Evolutionary conservation across 108 stramenopile genomes (phyloP).

Genomic region (Parmales sp.): DNA sequence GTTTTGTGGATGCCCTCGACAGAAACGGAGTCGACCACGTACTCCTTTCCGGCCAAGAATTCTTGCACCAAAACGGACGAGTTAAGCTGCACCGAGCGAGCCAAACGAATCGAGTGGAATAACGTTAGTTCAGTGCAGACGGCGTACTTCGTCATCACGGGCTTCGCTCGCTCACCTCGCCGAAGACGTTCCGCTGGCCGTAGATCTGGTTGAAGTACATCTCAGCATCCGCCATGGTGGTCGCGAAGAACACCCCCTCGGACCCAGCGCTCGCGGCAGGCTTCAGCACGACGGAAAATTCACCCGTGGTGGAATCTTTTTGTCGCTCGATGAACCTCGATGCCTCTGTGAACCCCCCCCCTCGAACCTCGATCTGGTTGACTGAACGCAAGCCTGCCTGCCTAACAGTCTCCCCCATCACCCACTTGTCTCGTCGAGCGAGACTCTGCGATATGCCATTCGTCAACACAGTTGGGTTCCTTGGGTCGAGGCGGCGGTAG

Average conservation of each 20-base stretch:
- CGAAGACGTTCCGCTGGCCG: slow-evolving; percentile 59
- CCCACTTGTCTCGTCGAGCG: slow-evolving; percentile 19
- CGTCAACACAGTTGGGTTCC: not conserved
- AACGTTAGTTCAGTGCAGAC: too few relatives aligned
- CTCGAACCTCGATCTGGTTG: slow-evolving; percentile 15
- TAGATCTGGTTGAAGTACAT: slow-evolving; percentile 73
- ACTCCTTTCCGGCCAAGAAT: slow-evolving; percentile 40
- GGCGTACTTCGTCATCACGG: too few relatives aligned
- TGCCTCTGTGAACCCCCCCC: not conserved
- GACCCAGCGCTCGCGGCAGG: slow-evolving; percentile 82
- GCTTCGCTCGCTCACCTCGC: slow-evolving; percentile 39
- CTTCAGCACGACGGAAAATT: slow-evolving; percentile 65
- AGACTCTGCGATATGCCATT: not conserved
- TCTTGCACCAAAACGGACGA: slow-evolving; percentile 39
- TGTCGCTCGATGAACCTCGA: not conserved
- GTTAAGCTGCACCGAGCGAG: slow-evolving; percentile 23
- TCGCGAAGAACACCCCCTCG: slow-evolving; percentile 87
- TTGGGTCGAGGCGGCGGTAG: not conserved
- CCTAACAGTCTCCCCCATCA: slow-evolving; percentile 24
- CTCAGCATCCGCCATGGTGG: slow-evolving; percentile 69
- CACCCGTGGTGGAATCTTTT: not conserved
- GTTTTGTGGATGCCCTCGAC: slow-evolving; percentile 48
- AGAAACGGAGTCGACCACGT: slow-evolving; percentile 54
- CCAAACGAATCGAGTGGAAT: too few relatives aligned
- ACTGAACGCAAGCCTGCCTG: slow-evolving; percentile 23